These are phyloP conservation scores for Xylaria sp. DNA, from an alignment of 2,329 filamentous ascomycete species.

Conservation along the genomic window DNA sequence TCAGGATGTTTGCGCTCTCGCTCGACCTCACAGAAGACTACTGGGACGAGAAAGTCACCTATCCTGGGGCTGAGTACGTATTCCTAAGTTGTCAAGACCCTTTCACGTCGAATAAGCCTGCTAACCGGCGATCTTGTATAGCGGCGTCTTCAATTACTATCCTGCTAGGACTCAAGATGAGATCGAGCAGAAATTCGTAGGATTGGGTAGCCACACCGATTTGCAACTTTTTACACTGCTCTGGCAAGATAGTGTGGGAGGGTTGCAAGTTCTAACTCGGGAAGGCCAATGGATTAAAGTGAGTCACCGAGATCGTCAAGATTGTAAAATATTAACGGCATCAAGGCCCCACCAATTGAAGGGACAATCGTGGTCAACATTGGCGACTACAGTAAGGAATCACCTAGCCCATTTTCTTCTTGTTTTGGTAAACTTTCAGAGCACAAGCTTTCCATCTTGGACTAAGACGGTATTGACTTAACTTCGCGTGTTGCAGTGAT, in stretches of 20 bases:
- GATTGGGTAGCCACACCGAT: slow-evolving; percentile 63
- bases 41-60: slow-evolving; percentile 64
- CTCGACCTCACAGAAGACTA: slow-evolving; percentile 63
- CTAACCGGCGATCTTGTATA: slow-evolving; percentile 16
- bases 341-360: slow-evolving; percentile 53
- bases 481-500: slow-evolving; percentile 47
- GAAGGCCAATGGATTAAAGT: slow-evolving; percentile 57
- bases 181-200: slow-evolving; percentile 47
- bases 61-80: slow-evolving; percentile 56
- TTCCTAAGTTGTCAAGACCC: background rate
- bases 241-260: slow-evolving; percentile 57
- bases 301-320: slow-evolving; percentile 11
- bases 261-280: slow-evolving; percentile 55
- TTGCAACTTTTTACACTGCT: slow-evolving; percentile 63
- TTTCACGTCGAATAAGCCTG: background rate
- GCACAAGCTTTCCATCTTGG: no score
- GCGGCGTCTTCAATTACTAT: slow-evolving; percentile 55
- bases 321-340: slow-evolving; percentile 9
- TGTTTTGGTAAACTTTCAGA: no score
- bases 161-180: slow-evolving; percentile 46
- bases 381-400: slow-evolving; percentile 54
- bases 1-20: slow-evolving; percentile 64
- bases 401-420: no score
- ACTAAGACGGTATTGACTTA: no score
- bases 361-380: slow-evolving; percentile 63